A percentile compares a stretch with the other conserved stretches of the same genome.
These are phyloP conservation scores for Metschnikowia proteae DNA, from an alignment of 805 yeast species.

Conservation along the genomic window DNA sequence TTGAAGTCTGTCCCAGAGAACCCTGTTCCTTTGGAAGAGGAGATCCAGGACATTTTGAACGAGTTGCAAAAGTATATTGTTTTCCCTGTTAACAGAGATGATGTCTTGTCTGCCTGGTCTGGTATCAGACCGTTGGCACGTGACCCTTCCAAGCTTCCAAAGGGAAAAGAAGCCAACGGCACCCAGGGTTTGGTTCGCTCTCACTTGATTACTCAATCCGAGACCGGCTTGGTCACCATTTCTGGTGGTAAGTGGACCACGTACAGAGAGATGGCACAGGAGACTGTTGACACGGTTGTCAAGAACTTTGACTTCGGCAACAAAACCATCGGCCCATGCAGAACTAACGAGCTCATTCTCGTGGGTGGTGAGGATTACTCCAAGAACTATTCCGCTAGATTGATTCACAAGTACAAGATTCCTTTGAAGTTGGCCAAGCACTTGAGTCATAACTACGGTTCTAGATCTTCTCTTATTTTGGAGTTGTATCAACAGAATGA, in stretches of 20 bases:
- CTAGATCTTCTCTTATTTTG: conserved; percentile 77
- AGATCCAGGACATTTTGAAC: conserved; percentile 78
- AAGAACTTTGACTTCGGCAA: conserved; percentile 38
- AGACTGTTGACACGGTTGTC: conserved; percentile 75
- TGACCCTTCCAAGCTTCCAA: conserved; percentile 59
- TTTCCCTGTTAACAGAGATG: conserved; percentile 84
- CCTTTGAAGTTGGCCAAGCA: conserved; percentile 76
- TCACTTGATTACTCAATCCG: conserved; percentile 72
- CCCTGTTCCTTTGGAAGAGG: conserved; percentile 85
- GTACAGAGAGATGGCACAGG: conserved; percentile 96
- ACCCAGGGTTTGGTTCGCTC: conserved; percentile 91
- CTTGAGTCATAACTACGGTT: conserved; percentile 83
- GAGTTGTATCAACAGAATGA: conserved; percentile 50
- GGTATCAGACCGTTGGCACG: conserved; percentile 94
- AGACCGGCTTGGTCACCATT: conserved; percentile 76
- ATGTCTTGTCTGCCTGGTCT: conserved; percentile 93
- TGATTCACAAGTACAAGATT: conserved; percentile 72
- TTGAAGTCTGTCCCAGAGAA: conserved; percentile 62
- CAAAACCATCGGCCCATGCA: conserved; percentile 42
- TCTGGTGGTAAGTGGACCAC: conserved; percentile 99
- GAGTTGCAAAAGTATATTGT: conserved; percentile 88
- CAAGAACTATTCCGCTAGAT: conserved; percentile 66
- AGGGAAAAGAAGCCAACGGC: conserved; percentile 41
- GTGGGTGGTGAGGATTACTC: conserved; percentile 83
- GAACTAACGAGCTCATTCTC: conserved; percentile 52